These are phyloP conservation scores for Ampelocalamus luodianensis DNA, from an alignment of 176 grass and related monocot genomes.

Conservation along the genomic window DNA sequence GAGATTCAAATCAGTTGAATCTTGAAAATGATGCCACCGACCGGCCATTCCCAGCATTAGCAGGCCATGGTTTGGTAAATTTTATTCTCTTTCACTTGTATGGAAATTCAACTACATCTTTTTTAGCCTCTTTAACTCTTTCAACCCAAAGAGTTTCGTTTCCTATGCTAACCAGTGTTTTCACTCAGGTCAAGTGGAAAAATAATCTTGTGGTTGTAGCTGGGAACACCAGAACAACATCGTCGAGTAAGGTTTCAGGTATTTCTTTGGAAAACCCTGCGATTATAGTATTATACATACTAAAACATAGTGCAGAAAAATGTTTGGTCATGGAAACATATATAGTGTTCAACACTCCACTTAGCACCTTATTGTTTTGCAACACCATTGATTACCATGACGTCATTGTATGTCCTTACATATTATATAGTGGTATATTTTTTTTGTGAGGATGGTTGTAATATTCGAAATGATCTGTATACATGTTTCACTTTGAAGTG, in stretches of 20 bases:
- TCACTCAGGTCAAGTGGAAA: constrained; percentile 77
- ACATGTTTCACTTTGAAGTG: background rate
- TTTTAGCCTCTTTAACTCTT: background rate
- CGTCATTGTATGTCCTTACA: background rate
- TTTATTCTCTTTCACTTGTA: background rate
- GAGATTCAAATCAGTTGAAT: constrained; percentile 51
- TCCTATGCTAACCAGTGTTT: constrained; percentile 25
- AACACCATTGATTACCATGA: background rate
- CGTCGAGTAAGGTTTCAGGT: constrained; percentile 81
- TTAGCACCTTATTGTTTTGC: background rate
- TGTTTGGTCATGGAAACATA: background rate
- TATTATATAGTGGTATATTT: background rate
- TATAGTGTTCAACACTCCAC: background rate
- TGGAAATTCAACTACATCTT: background rate
- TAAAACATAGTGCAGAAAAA: background rate
- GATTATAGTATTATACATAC: constrained; percentile 27
- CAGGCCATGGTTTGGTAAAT: constrained; percentile 86
- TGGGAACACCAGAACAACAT: constrained; percentile 63
- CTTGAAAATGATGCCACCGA: constrained; percentile 49
- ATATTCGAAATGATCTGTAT: background rate
- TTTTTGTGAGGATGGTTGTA: background rate
- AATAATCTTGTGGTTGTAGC: constrained; percentile 76
- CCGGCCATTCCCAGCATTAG: constrained; percentile 63
- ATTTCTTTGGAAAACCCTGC: constrained; percentile 14
- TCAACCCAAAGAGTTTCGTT: background rate